Evolutionary conservation across 768 basidiomycete genomes (phyloP), one percentile per base, ranked within the genome.

Genomic region (Amanita pallidorosea): DNA sequence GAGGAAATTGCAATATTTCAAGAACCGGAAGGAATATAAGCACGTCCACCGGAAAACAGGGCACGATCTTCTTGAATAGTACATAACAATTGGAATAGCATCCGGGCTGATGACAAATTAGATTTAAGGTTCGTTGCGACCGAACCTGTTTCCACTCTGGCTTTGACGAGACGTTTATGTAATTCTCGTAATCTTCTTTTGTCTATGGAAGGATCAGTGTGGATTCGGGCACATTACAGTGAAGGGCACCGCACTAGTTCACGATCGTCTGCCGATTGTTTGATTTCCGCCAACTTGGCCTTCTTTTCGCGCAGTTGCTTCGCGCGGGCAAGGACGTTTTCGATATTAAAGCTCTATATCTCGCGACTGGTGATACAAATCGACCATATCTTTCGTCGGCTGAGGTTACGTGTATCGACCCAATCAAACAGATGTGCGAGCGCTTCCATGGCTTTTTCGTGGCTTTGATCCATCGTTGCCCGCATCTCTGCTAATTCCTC

Each of bases 311-410:
- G 52, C 27, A 47, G 25, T 23, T 57, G 56, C 27, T 34, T 42
- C 17, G 55, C 52, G n/a, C 45, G 44, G 20, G 56, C 50, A 9
- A 55, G 23, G 5, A 47, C 46, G 34, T 53, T 42, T 17, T 18
- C 20, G 27, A 57, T 55, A 2, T 47, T 36, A 2, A n/a, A 33
- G 46, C 2, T 57, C 54, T 34, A 57, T 55, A 4, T 55, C 42
- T n/a, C n/a, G 47, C 6, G 33, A 43, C 47, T 51, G 49, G 4
- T 52, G 40, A 27, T 55, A 55, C 11, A 57, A 31, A 34, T 45
- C 25, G 13, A 53, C 17, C 27, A 59, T 57, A 25, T 46, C 54
- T 15, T 57, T 47, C 6, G 55, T 55, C 15, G 58, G 54, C 27
- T 59, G 58, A 5, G 53, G 43, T 35, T 47, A 20, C 46, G 52